Conservation (phyloP, 768 basidiomycete species). For the Suillus bovinus region DNA sequence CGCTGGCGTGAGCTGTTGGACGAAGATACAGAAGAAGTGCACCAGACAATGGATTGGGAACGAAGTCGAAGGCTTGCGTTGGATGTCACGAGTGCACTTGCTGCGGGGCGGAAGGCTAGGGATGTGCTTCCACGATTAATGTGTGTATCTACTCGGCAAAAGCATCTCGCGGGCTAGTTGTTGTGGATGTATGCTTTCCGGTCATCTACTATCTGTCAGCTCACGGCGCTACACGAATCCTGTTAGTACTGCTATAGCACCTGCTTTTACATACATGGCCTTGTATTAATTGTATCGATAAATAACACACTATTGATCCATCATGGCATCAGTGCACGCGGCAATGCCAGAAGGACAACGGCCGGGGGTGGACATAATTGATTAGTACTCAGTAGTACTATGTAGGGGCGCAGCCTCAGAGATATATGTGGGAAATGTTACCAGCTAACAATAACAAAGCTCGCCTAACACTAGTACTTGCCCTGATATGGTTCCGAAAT, state of each 20-base stretch:
- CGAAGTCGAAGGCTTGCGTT: constrained; percentile 24
- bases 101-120: constrained; percentile 18
- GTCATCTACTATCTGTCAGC: background rate
- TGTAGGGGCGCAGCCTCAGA: no score
- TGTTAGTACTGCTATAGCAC: background rate
- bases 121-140: constrained; percentile 29
- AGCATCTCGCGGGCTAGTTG: background rate
- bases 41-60: constrained; percentile 26
- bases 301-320: no score
- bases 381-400: no score
- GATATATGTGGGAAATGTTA: no score
- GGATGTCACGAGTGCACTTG: constrained; percentile 23
- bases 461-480: no score
- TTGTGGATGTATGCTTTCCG: background rate
- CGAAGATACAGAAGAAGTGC: background rate
- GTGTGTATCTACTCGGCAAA: constrained; percentile 11
- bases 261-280: background rate
- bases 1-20: background rate
- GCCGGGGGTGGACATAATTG: no score
- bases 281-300: background rate
- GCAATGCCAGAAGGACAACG: no score
- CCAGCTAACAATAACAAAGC: no score
- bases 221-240: background rate
- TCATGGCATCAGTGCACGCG: no score
- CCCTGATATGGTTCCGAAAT: background rate